Percentiles rank a stretch among this genome's conserved stretches.
These are phyloP conservation scores for Stramenopiles sp. DNA, from an alignment of 352 stramenopile species.

Conservation along the genomic window DNA sequence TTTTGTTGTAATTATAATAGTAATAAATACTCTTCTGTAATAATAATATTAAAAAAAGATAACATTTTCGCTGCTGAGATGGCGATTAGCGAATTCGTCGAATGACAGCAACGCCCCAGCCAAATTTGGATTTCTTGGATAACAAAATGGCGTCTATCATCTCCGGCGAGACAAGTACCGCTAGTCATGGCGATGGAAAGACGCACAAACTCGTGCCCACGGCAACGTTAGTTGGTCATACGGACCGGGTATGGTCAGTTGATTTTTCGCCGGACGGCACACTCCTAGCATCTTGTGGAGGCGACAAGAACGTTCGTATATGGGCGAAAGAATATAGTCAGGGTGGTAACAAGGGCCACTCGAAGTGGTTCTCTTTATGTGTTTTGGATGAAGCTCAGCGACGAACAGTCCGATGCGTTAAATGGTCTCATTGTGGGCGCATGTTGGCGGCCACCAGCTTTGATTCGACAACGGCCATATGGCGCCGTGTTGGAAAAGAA, in stretches of 20 bases:
- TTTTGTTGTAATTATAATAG: too few relatives aligned
- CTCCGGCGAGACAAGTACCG: too few relatives aligned
- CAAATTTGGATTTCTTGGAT: too few relatives aligned
- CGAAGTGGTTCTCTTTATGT: slow-evolving; percentile 59
- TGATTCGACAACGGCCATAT: slow-evolving; percentile 81
- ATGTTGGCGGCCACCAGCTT: slow-evolving; percentile 82
- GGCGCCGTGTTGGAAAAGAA: slow-evolving; percentile 37
- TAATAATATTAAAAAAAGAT: too few relatives aligned
- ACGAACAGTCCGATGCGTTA: slow-evolving; percentile 74
- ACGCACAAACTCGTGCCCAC: too few relatives aligned
- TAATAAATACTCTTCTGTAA: too few relatives aligned
- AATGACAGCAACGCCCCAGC: too few relatives aligned
- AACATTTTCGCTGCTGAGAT: too few relatives aligned
- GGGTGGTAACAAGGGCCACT: background rate
- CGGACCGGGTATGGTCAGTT: slow-evolving; percentile 66
- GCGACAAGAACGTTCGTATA: slow-evolving; percentile 60
- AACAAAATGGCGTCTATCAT: too few relatives aligned
- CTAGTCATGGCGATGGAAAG: too few relatives aligned
- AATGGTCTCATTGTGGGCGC: slow-evolving; percentile 56
- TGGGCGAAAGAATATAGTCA: slow-evolving; percentile 29
- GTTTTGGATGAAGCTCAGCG: slow-evolving; percentile 77
- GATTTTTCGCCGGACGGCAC: slow-evolving; percentile 59
- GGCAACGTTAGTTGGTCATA: slow-evolving; percentile 51
- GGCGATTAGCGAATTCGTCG: too few relatives aligned
- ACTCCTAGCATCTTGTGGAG: slow-evolving; percentile 62